These are phyloP conservation scores for Metschnikowia continentalis DNA, from an alignment of 805 yeast species.

Conservation along the genomic window DNA sequence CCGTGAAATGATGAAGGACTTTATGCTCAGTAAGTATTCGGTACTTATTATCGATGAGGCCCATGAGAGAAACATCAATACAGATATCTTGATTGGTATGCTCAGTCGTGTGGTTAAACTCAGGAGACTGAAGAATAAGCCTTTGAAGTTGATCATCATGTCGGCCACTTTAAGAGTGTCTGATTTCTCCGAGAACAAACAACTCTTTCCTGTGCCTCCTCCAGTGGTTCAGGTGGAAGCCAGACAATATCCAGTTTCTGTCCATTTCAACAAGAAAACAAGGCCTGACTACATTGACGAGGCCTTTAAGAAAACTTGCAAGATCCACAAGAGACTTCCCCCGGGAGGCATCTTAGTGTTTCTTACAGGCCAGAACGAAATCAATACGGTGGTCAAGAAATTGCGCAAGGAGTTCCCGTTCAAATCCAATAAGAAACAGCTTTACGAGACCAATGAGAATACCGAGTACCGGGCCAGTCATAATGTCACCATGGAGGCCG, in stretches of 20 bases:
- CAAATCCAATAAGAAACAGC: slow-evolving; percentile 20
- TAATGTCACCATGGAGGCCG: slow-evolving; percentile 74
- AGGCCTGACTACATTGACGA: slow-evolving; percentile 77
- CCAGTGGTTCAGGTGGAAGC: slow-evolving; percentile 89
- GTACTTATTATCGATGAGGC: slow-evolving; percentile 93
- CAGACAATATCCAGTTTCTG: slow-evolving; percentile 88
- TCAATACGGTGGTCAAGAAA: slow-evolving; percentile 65
- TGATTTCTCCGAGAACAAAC: slow-evolving; percentile 81
- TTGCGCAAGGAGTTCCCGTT: slow-evolving; percentile 68
- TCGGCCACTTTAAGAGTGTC: slow-evolving; percentile 94
- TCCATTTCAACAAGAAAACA: slow-evolving; percentile 84
- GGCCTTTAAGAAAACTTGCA: slow-evolving; percentile 77
- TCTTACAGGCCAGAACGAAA: slow-evolving; percentile 93
- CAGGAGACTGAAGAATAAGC: slow-evolving; percentile 54
- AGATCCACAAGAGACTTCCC: slow-evolving; percentile 82
- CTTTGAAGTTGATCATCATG: slow-evolving; percentile 85
- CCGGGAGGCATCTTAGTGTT: slow-evolving; percentile 92
- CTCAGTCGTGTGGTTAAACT: slow-evolving; percentile 78
- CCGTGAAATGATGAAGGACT: slow-evolving; percentile 89
- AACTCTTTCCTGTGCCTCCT: slow-evolving; percentile 67
- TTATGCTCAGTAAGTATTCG: slow-evolving; percentile 75
- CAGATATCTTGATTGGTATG: slow-evolving; percentile 95
- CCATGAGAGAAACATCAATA: slow-evolving; percentile 92
- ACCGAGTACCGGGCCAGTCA: slow-evolving; percentile 50
- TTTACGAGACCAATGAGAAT: slow-evolving; percentile 9